phyloP scores from a whole-genome alignment of 129 eudicot species.

The Apium graveolens region DNA sequence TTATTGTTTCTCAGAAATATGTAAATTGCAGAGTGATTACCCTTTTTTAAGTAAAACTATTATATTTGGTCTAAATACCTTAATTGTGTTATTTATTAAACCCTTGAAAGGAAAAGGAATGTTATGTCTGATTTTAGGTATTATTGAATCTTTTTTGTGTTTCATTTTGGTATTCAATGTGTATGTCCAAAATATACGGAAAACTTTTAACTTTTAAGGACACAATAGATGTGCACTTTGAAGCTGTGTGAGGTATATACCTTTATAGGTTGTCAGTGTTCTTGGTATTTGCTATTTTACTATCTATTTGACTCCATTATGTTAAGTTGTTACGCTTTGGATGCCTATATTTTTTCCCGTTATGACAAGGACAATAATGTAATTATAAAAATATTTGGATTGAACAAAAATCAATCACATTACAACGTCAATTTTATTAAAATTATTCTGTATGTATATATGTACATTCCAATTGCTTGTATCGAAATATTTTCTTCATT shows the following conservation, averaged over 20 bases:
- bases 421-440: no score
- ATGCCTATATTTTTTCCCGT: neutral
- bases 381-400: no score
- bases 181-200: neutral
- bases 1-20: neutral
- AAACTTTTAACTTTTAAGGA: neutral
- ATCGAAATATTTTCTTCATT: no score
- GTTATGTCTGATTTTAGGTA: neutral
- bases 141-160: neutral
- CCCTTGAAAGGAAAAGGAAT: neutral
- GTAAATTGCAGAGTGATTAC: neutral
- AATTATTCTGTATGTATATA: no score
- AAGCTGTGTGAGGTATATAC: neutral
- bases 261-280: neutral
- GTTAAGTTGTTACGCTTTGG: neutral
- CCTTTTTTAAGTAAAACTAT: neutral
- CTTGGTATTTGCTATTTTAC: neutral
- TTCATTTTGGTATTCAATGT: neutral
- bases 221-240: neutral
- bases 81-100: neutral
- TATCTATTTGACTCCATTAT: neutral
- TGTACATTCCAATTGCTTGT: no score
- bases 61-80: neutral
- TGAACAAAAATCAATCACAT: no score
- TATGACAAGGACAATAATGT: no score